Evolutionary conservation across 2,329 filamentous ascomycete genomes (phyloP).

Genomic region (Cadophora sp.): DNA sequence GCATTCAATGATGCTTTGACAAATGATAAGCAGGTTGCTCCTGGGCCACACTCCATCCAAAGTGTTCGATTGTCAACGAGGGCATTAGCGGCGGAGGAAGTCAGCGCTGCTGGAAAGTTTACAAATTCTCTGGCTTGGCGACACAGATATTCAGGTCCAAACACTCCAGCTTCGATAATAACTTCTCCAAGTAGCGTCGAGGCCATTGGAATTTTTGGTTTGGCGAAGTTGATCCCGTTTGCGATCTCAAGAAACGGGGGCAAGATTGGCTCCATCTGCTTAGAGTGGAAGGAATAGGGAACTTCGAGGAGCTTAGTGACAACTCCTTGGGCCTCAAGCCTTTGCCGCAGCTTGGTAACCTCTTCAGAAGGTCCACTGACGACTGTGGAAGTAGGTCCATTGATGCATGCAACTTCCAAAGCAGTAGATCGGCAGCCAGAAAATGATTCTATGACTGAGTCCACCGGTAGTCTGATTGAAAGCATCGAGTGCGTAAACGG

Average conservation of each 20-base stretch:
- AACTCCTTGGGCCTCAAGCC: conserved; percentile 54
- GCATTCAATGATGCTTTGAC: conserved; percentile 59
- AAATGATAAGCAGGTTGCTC: conserved; percentile 72
- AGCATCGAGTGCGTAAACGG: conserved; percentile 11
- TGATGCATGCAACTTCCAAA: conserved; percentile 65
- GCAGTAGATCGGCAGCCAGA: neutral
- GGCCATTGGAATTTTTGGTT: conserved; percentile 64
- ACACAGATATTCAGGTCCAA: conserved; percentile 67
- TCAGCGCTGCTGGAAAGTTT: conserved; percentile 69
- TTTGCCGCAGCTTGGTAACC: conserved; percentile 56
- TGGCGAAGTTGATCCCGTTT: conserved; percentile 58
- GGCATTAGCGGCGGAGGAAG: conserved; percentile 51
- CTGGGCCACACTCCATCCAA: conserved; percentile 77
- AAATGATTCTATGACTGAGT: neutral
- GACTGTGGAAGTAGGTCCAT: conserved; percentile 77
- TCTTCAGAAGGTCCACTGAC: conserved; percentile 64
- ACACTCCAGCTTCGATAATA: conserved; percentile 60
- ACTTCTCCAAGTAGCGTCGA: conserved; percentile 71
- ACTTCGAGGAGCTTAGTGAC: conserved; percentile 70
- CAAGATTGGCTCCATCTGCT: conserved; percentile 68
- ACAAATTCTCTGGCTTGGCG: conserved; percentile 73
- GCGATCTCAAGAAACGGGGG: conserved; percentile 63
- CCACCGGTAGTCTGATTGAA: conserved; percentile 1
- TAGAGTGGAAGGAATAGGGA: conserved; percentile 71
- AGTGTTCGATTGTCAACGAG: conserved; percentile 52